phyloP scores from a whole-genome alignment of 768 basidiomycete species.

The Clitopilus hobsonii region DNA sequence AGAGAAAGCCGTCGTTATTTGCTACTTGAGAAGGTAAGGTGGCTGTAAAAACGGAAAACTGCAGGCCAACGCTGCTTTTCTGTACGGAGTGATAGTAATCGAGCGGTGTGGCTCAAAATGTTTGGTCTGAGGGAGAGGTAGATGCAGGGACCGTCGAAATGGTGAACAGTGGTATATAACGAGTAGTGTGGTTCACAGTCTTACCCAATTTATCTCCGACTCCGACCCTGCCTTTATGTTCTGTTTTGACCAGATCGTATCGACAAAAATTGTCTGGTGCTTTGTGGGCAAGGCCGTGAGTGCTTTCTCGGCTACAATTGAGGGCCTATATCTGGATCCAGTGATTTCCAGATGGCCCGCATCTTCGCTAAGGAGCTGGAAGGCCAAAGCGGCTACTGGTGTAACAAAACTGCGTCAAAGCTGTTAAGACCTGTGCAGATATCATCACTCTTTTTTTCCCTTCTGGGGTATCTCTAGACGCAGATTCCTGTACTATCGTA shows the following conservation, averaged over 20 bases:
- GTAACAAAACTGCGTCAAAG: background rate
- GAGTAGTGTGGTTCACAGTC: background rate
- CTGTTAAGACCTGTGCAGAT: background rate
- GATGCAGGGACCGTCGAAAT: background rate
- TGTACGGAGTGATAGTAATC: background rate
- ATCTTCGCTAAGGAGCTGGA: no score
- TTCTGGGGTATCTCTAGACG: background rate
- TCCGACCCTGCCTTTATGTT: background rate
- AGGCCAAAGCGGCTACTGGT: no score
- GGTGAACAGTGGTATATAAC: background rate
- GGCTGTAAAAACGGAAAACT: background rate
- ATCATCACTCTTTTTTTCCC: background rate
- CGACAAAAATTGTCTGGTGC: background rate
- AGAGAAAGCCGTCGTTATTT: background rate
- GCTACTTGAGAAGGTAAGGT: background rate
- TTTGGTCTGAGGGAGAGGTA: background rate
- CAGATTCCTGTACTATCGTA: background rate
- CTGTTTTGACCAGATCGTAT: background rate
- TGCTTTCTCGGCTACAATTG: background rate
- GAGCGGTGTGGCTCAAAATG: background rate
- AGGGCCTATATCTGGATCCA: background rate
- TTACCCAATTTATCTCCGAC: conserved; percentile 1
- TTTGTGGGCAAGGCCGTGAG: background rate
- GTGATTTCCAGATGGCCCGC: background rate
- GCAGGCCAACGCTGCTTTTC: background rate